Base-by-base conservation (phyloP, 2,329 filamentous ascomycete species). In the Fusarium sp. region DNA sequence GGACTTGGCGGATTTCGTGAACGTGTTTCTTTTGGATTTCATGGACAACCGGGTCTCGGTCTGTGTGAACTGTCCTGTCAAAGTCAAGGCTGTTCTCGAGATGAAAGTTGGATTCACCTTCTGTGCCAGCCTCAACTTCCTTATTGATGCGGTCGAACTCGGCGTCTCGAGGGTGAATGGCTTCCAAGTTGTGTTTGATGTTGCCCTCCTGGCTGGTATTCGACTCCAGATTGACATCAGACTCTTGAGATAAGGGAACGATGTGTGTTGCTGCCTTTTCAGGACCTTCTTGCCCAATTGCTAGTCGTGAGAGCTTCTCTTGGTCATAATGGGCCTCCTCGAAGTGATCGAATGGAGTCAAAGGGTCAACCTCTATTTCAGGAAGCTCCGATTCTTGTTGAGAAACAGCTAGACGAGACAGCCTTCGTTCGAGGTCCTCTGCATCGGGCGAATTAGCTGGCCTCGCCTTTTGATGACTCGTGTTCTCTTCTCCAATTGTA, bases 51-150 rank as follows among this genome's bases (percentile, higher is more conserved):
- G 72, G 48, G 1, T 61, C 53, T 24, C 48, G 67, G 6, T 44
- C 34, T 38, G 34, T 40, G 4, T 76, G 63, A 24, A 74, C 40
- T 12, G 71, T 74, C 25, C 69, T 64, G 46, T 74, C 70, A 43
- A 72, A 63, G 46, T 73, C 56, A 38, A 68, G 29, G 2, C 64
- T 61, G 41, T 67, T 67, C 32, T 72, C 41, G 6, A 67, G 54
- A 29, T 58, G 67, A n/a, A 69, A 71, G 2, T 55, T 54, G 29
- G 68, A 18, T 15, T 69, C 68, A 15, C 55, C 38, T 3, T 49
- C 34, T 32, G 59, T 46, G 4, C 44, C 56, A 20, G 51, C 34
- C 6, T 29, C 45, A 3, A 71, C 64, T 34, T 71, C 29, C 5
- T 65, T 34, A 18, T 71, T 71, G 16, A 71, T 61, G 9, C 62